Evolutionary conservation across 2,329 filamentous ascomycete species (phyloP).

Genomic region (Clarireedia hainanense): DNA sequence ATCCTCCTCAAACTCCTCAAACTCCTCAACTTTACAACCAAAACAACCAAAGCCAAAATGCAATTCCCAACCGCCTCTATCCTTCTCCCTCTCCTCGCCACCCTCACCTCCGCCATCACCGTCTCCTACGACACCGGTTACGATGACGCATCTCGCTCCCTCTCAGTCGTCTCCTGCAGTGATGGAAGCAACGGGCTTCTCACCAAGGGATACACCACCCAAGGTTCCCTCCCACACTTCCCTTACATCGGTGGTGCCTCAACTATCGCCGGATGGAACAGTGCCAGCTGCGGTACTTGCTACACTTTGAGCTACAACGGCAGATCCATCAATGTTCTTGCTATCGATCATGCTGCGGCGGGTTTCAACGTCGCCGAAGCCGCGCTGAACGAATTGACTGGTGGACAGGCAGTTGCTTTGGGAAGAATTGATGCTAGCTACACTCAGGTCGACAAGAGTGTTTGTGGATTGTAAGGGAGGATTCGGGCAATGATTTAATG

Average conservation of each 20-base stretch:
- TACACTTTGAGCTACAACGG: constrained; percentile 46
- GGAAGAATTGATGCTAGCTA: constrained; percentile 46
- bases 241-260: constrained; percentile 48
- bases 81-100: constrained; percentile 32
- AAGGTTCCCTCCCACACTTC: constrained; percentile 43
- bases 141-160: constrained; percentile 48
- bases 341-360: constrained; percentile 42
- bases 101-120: constrained; percentile 32
- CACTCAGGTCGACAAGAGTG: constrained; percentile 34
- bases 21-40: neutral
- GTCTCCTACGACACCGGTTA: constrained; percentile 69
- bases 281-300: constrained; percentile 49
- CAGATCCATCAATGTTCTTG: constrained; percentile 45
- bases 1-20: neutral
- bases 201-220: constrained; percentile 43
- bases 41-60: constrained; percentile 27
- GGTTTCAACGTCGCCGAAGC: constrained; percentile 50
- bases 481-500: neutral
- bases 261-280: constrained; percentile 47
- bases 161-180: constrained; percentile 56
- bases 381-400: constrained; percentile 49
- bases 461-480: constrained; percentile 34
- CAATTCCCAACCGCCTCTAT: constrained; percentile 34
- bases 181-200: constrained; percentile 61
- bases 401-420: constrained; percentile 39